Conservation (phyloP, 805 yeast genomes). For the Kuraishia floccosa region DNA sequence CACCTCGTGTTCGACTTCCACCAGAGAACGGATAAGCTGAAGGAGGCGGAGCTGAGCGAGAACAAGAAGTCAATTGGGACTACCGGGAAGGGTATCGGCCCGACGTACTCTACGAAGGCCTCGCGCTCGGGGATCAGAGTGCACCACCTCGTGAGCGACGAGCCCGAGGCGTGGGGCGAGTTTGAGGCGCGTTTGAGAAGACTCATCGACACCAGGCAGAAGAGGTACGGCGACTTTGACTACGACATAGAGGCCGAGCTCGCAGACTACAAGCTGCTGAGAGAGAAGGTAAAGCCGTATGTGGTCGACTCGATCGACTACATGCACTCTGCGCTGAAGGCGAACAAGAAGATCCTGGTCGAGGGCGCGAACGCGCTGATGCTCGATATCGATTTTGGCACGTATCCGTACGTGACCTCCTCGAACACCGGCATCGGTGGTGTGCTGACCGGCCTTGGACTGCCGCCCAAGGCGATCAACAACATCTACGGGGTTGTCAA, state of each 20-base stretch:
- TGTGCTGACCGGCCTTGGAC: constrained; percentile 91
- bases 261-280: constrained; percentile 61
- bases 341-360: constrained; percentile 77
- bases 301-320: constrained; percentile 88
- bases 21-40: constrained; percentile 90
- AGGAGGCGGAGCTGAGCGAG: constrained; percentile 79
- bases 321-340: constrained; percentile 65
- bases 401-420: constrained; percentile 95
- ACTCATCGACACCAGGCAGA: constrained; percentile 67
- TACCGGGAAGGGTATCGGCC: constrained; percentile 98
- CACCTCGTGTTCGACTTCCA: constrained; percentile 97
- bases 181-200: constrained; percentile 71
- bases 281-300: constrained; percentile 71
- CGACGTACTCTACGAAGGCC: constrained; percentile 94
- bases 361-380: constrained; percentile 98
- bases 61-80: constrained; percentile 90
- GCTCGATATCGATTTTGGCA: constrained; percentile 97
- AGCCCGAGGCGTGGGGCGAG: constrained; percentile 88
- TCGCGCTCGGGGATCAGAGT: constrained; percentile 95
- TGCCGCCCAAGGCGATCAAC: constrained; percentile 79
- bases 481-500: constrained; percentile 93
- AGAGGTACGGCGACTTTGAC: constrained; percentile 90
- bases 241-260: constrained; percentile 78
- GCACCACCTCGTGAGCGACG: constrained; percentile 86
- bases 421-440: constrained; percentile 97